Conservation (phyloP, 2,329 filamentous ascomycete species). For the Pezicula neosporulosa region DNA sequence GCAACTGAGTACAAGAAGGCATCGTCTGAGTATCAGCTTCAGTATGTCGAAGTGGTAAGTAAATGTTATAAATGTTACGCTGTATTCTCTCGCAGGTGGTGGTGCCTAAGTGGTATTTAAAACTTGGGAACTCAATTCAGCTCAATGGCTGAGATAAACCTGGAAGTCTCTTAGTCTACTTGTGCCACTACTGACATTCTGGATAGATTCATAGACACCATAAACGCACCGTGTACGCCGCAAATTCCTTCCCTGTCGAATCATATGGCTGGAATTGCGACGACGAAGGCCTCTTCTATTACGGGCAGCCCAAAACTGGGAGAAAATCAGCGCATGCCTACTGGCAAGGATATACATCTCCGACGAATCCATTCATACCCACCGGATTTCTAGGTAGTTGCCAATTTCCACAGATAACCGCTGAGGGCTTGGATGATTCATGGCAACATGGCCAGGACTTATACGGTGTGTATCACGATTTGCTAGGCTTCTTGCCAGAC, state of each 20-base stretch:
- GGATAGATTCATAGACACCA: constrained; percentile 72
- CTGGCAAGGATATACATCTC: constrained; percentile 60
- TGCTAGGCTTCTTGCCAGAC: constrained; percentile 64
- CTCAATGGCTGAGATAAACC: not conserved
- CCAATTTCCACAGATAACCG: constrained; percentile 78
- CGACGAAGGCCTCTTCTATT: constrained; percentile 68
- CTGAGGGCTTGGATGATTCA: constrained; percentile 67
- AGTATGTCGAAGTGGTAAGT: constrained; percentile 73
- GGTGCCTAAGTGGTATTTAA: not conserved
- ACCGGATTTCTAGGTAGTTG: constrained; percentile 70
- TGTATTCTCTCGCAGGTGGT: not conserved
- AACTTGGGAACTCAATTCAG: not conserved
- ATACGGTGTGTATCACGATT: constrained; percentile 69
- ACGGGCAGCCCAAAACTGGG: constrained; percentile 53
- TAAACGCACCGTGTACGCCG: constrained; percentile 77
- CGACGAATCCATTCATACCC: constrained; percentile 63
- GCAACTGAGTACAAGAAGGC: constrained; percentile 57
- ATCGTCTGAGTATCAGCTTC: constrained; percentile 54
- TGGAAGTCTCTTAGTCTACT: no score
- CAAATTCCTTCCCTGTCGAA: constrained; percentile 74
- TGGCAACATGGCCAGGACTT: constrained; percentile 75
- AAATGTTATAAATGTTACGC: not conserved
- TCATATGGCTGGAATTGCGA: constrained; percentile 70
- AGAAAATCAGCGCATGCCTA: constrained; percentile 54
- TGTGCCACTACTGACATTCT: not conserved